Conservation (phyloP, 2,329 filamentous ascomycete species). For the Neofusicoccum parvum region DNA sequence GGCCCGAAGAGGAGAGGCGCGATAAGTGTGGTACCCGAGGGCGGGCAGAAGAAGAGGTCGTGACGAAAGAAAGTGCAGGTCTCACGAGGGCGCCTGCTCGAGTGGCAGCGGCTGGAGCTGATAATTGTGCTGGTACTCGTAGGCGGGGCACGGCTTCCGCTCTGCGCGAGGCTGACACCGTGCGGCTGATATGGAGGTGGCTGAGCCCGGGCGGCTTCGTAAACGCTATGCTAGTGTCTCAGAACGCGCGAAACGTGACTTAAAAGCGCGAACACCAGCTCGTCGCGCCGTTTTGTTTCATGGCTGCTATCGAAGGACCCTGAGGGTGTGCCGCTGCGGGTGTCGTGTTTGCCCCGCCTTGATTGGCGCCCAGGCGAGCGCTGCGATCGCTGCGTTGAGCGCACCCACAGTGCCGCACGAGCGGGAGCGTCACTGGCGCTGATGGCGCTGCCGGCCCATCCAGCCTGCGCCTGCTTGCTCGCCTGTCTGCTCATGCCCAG, state of each 20-base stretch:
- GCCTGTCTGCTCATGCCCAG: not conserved
- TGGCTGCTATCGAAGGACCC: conserved; percentile 10
- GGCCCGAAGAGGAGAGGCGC: not conserved
- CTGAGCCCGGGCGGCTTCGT: conserved; percentile 14
- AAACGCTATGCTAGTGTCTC: conserved; percentile 20
- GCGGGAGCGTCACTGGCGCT: not conserved
- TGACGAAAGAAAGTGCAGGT: conserved; percentile 15
- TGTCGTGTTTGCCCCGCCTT: not conserved
- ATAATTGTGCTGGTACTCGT: conserved; percentile 17
- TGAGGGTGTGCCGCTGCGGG: not conserved
- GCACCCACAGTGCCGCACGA: not conserved
- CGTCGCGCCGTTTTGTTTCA: conserved; percentile 9
- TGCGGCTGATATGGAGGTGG: conserved; percentile 20
- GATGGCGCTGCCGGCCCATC: not conserved
- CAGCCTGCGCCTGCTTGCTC: not conserved
- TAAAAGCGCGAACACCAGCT: conserved; percentile 1
- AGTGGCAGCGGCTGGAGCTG: conserved; percentile 13
- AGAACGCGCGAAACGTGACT: conserved; percentile 12
- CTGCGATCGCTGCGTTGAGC: not conserved
- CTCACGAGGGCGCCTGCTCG: conserved; percentile 13
- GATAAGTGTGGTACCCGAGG: conserved; percentile 13
- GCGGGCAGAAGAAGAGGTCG: not conserved
- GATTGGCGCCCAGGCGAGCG: conserved; percentile 15
- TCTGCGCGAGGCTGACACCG: conserved; percentile 19
- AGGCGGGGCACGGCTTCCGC: conserved; percentile 21